phyloP scores from a whole-genome alignment of 176 grass and related monocot genomes.

The Carex scoparia region DNA sequence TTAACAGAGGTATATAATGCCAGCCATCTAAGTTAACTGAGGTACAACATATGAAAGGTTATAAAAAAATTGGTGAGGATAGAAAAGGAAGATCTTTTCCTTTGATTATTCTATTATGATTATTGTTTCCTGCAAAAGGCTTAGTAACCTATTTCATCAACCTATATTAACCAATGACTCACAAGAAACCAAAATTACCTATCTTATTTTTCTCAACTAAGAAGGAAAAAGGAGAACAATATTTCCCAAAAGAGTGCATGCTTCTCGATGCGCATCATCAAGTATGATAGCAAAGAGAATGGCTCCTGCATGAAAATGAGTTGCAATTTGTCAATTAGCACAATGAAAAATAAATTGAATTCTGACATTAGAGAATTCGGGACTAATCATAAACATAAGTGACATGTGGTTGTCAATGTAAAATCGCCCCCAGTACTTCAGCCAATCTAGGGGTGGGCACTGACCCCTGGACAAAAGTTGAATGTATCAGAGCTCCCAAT shows the following conservation, averaged over 20 bases:
- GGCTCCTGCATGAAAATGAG: conserved; percentile 4
- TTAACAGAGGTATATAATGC: neutral
- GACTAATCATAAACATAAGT: neutral
- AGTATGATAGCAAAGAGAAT: neutral
- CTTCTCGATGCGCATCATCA: neutral
- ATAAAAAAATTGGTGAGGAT: neutral
- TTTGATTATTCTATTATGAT: neutral
- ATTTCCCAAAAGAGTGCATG: neutral
- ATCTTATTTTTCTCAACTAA: neutral
- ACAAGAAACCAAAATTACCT: neutral
- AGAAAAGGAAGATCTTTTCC: neutral
- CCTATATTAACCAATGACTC: neutral
- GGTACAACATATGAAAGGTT: neutral
- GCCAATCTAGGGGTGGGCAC: neutral
- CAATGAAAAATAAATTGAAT: neutral
- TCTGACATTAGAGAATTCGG: neutral
- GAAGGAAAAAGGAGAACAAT: neutral
- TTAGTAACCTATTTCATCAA: neutral
- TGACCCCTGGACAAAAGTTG: neutral
- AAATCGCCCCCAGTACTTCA: neutral
- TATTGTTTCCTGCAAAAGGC: neutral
- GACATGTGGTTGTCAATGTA: neutral
- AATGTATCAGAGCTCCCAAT: neutral
- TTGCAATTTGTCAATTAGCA: neutral
- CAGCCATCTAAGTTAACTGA: neutral